Conservation (phyloP, 345 rosid species). For the Gossypium rotundifolium region DNA sequence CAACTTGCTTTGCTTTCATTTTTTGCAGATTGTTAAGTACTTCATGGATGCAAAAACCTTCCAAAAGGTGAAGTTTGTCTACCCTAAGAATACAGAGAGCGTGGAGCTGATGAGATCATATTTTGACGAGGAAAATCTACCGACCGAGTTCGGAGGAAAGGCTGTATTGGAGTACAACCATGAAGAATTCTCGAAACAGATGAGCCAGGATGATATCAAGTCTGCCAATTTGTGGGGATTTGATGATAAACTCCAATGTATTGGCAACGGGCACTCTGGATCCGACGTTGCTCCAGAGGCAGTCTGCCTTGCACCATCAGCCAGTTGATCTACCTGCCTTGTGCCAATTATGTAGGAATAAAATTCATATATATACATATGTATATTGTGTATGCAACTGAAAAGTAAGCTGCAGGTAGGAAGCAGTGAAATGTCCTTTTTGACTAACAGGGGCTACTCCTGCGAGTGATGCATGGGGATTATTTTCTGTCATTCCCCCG, state of each 20-base stretch:
- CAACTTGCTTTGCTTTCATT: background rate
- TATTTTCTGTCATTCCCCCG: background rate
- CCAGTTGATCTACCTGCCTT: constrained; percentile 23
- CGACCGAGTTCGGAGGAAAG: constrained; percentile 79
- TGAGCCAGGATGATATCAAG: constrained; percentile 70
- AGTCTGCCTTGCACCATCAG: constrained; percentile 24
- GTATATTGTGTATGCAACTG: background rate
- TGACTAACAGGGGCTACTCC: background rate
- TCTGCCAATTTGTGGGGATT: constrained; percentile 58
- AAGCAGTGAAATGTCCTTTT: background rate
- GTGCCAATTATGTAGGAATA: background rate
- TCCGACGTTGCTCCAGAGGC: constrained; percentile 67
- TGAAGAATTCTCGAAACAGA: constrained; percentile 74
- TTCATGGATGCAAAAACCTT: constrained; percentile 82
- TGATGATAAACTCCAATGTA: constrained; percentile 29
- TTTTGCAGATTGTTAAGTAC: constrained; percentile 71
- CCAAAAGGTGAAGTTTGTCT: constrained; percentile 86
- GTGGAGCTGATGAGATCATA: constrained; percentile 67
- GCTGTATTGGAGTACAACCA: constrained; percentile 66
- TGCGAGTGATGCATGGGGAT: background rate
- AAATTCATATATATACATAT: background rate
- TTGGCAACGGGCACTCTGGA: constrained; percentile 33
- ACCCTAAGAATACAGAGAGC: constrained; percentile 76
- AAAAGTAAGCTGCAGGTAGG: background rate
- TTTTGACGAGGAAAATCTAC: constrained; percentile 79